Base-by-base conservation (phyloP, 2,329 filamentous ascomycete genomes). In the Exophiala lecanii-corni region DNA sequence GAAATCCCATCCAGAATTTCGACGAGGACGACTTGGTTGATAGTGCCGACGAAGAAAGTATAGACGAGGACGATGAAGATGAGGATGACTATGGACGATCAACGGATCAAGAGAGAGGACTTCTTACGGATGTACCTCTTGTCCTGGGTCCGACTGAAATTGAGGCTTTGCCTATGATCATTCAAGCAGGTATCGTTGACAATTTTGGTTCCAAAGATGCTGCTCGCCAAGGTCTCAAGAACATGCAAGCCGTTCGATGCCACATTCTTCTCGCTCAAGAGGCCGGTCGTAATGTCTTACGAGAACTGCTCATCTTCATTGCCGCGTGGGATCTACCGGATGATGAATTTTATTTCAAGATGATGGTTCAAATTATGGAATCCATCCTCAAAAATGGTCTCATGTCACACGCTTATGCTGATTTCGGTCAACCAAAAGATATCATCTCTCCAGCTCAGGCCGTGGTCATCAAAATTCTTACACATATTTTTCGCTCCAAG, bases 261-360 rank as follows among this genome's bases (percentile, higher is more conserved):
- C 86, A 94, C 59, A 85, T 96, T 59, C 78, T 97, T 37, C 72
- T 97, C 31, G 89, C 89, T 0, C 79, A 94, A 47, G 89, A 95
- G 59, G 94, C 88, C 50, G 91, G 91, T 2, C 82, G 89, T 55
- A 95, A 94, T 59, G 72, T 97, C 3, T 72, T 97, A 1, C 77
- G 91, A 43, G 91, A 97, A 63, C 78, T 97, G 58, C 73, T 97
- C 32, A 94, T 97, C 45, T 96, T 96, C 62, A 94, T 96, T 50
- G 91, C 91, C 4, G 89, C 94, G 6, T 97, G 91, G 91, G 91
- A 96, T 60, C 82, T 96, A 57, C 84, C 88, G 30, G 89, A 97
- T 62, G 84, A 91, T 47, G 89, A 94, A 49, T 79, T 95, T 26
- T 95, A 96, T 59, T 96, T 95, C 71, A 91, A 95, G 62, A 87